Evolutionary conservation across 192 early-diverging fungal genomes (phyloP).

Genomic region (Lobosporangium transversale): DNA sequence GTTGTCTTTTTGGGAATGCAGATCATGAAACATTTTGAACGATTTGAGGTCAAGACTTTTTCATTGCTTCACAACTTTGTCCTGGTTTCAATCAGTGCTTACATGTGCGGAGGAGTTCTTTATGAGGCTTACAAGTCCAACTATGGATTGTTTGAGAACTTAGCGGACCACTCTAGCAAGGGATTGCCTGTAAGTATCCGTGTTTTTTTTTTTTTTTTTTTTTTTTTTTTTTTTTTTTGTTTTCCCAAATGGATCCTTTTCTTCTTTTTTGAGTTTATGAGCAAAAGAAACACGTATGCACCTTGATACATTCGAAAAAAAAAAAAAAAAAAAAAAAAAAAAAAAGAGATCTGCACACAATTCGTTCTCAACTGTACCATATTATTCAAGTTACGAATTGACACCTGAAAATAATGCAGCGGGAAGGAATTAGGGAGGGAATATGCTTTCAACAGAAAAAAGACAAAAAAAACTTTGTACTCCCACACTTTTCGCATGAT

Average conservation of each 20-base stretch:
- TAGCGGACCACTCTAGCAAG: constrained; percentile 55
- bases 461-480: no score
- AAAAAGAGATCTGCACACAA: no score
- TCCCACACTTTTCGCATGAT: no score
- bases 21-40: constrained; percentile 59
- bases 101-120: constrained; percentile 65
- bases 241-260: background rate
- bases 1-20: constrained; percentile 58
- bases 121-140: constrained; percentile 57
- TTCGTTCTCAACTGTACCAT: no score
- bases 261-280: background rate
- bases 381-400: no score
- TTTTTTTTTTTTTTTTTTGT: constrained; percentile 23
- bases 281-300: background rate
- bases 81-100: constrained; percentile 62
- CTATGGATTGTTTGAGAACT: constrained; percentile 63
- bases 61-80: constrained; percentile 66
- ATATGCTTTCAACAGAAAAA: no score
- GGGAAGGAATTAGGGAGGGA: no score
- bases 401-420: no score
- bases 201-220: constrained; percentile 10
- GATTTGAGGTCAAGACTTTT: constrained; percentile 60
- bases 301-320: no score
- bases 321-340: no score
- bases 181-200: constrained; percentile 56